Evolutionary conservation across 2,329 filamentous ascomycete species (phyloP), one percentile per base, ranked within the genome.

Genomic region (Arthrobotrys pseudoclavata): DNA sequence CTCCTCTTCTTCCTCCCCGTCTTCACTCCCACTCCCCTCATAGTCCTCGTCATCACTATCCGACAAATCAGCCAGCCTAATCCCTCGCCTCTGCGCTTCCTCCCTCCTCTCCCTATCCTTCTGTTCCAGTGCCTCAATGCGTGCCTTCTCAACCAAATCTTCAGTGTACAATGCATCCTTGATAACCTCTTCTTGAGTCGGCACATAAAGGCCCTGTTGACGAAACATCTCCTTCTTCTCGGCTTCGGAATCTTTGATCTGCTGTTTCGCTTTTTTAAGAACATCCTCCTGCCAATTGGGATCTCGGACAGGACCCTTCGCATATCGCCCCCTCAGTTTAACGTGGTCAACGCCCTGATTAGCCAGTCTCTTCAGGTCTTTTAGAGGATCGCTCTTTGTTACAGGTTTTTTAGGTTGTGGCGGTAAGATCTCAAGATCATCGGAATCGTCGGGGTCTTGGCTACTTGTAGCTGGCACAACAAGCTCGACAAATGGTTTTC

Each of bases 141-240:
- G 88, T 20, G 94, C 95, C 81, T 91, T 94, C 57, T 95, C 91
- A 26, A 98, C 89, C 76, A 98, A 88, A 81, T 97, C 91, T 81
- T 98, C 96, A 12, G 97, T 89, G 75, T 94, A 90, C 71, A 92
- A 90, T 83, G 93, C 89, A 82, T 97, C 91, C 37, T 89, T 89
- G 82, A 94, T 92, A 20, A 92, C 89, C 83, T 99, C 94, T 83
- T 97, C 95, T 1, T 91, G 89, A 0, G 92, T 97, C 83, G 94
- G 91, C 18, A 98, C 86, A 24, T 91, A 86, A 26, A 97, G 87
- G 6, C 96, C 96, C 83, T 92, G 93, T 10, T 91, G 90, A 81
- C 89, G 90, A 47, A 99, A 87, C 80, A 90, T 87, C 69, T 93
- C 89, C 20, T 98, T 87, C 69, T 91, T 91, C 80, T 92, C 90